A percentile compares a stretch with the other conserved stretches of the same genome.
These are phyloP conservation scores for Salix koriyanagi DNA, from an alignment of 345 rosid genomes.

Conservation along the genomic window DNA sequence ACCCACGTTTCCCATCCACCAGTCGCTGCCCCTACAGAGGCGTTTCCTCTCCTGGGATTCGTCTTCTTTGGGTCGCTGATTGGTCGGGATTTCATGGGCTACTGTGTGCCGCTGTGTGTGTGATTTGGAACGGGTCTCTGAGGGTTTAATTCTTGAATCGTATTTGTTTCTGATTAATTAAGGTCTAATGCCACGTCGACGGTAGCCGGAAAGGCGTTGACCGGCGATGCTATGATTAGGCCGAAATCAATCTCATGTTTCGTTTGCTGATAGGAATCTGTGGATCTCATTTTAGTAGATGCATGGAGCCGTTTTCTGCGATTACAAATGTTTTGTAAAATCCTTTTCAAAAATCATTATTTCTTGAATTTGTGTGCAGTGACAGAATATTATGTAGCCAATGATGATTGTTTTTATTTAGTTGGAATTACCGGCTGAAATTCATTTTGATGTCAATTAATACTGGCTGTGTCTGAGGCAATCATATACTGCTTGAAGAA, in stretches of 20 bases:
- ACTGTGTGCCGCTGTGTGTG: slow-evolving; percentile 28
- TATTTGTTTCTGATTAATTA: not conserved
- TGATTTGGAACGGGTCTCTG: slow-evolving; percentile 67
- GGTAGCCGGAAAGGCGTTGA: slow-evolving; percentile 48
- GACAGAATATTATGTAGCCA: slow-evolving; percentile 29
- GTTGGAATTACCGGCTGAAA: slow-evolving; percentile 94
- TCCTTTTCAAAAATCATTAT: not conserved
- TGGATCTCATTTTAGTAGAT: slow-evolving; percentile 30
- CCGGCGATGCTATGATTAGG: slow-evolving; percentile 59
- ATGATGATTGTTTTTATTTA: slow-evolving; percentile 35
- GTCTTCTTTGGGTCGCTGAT: slow-evolving; percentile 2
- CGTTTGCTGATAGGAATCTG: slow-evolving; percentile 66
- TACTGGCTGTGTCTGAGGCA: slow-evolving; percentile 53
- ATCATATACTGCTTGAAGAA: slow-evolving; percentile 1
- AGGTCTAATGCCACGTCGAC: slow-evolving; percentile 59
- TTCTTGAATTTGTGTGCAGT: not conserved
- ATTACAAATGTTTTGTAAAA: slow-evolving; percentile 28
- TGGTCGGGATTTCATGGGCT: slow-evolving; percentile 18
- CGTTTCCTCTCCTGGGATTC: slow-evolving; percentile 15
- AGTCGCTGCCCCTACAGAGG: slow-evolving; percentile 1
- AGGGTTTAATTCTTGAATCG: slow-evolving; percentile 18
- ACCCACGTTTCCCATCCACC: slow-evolving; percentile 21
- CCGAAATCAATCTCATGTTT: slow-evolving; percentile 39
- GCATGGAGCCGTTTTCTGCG: slow-evolving; percentile 61
- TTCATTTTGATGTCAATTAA: slow-evolving; percentile 35